Evolutionary conservation across 2,329 filamentous ascomycete genomes (phyloP).

Genomic region (Fusarium papillatum): DNA sequence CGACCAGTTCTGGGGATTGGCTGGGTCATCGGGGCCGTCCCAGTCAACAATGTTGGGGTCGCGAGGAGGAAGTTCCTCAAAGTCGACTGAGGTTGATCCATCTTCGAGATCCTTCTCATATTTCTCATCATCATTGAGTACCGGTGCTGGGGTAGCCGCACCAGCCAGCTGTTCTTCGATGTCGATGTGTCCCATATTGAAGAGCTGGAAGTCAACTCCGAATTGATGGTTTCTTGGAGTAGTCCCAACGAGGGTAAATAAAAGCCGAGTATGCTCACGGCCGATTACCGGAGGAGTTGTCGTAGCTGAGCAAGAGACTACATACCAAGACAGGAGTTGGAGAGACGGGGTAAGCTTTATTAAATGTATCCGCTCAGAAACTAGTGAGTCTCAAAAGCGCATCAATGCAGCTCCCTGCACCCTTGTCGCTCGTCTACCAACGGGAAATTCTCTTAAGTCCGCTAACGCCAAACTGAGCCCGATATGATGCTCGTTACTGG

Average conservation of each 20-base stretch:
- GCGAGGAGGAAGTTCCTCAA: conserved; percentile 29
- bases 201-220: not conserved
- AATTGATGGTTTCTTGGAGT: not conserved
- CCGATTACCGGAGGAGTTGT: not conserved
- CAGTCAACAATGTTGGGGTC: conserved; percentile 64
- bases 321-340: not conserved
- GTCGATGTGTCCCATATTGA: conserved; percentile 25
- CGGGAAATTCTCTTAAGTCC: conserved; percentile 30
- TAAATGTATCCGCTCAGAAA: not conserved
- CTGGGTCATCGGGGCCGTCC: conserved; percentile 68
- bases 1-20: conserved; percentile 73
- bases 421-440: not conserved
- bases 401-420: conserved; percentile 2
- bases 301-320: not conserved
- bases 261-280: not conserved
- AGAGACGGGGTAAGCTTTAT: conserved; percentile 1
- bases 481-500: not conserved
- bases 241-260: not conserved
- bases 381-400: not conserved
- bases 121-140: conserved; percentile 9
- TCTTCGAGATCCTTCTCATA: conserved; percentile 36
- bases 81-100: conserved; percentile 35
- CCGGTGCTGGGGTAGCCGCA: conserved; percentile 10
- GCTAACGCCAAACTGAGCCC: conserved; percentile 8
- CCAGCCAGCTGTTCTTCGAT: conserved; percentile 24